These are phyloP conservation scores for Flammula alnicola DNA, from an alignment of 1,284 basidiomycete species.

Conservation along the genomic window DNA sequence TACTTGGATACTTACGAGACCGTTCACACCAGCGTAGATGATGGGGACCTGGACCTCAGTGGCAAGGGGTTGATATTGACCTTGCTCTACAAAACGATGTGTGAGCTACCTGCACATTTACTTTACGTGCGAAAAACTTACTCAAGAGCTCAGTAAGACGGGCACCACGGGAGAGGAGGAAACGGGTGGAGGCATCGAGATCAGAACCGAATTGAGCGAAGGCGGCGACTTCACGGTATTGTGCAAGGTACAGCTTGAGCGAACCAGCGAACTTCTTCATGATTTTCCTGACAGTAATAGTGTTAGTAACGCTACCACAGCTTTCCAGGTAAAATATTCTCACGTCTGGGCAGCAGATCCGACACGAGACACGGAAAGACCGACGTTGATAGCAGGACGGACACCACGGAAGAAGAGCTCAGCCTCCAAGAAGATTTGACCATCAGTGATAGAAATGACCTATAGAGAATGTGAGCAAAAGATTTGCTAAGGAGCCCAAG, in stretches of 20 bases:
- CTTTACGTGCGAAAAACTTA: no score
- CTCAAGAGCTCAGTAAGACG: slow-evolving; percentile 98
- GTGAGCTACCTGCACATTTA: neutral
- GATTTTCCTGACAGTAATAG: slow-evolving; percentile 75
- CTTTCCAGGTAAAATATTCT: slow-evolving; percentile 34
- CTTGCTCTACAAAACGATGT: slow-evolving; percentile 73
- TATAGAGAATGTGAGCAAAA: slow-evolving; percentile 32
- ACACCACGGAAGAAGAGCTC: slow-evolving; percentile 99
- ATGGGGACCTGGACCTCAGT: slow-evolving; percentile 98
- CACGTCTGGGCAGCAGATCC: slow-evolving; percentile 99
- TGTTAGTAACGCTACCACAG: slow-evolving; percentile 9
- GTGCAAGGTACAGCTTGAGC: slow-evolving; percentile 98
- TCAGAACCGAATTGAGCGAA: slow-evolving; percentile 99
- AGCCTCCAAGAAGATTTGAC: slow-evolving; percentile 99
- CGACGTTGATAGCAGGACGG: slow-evolving; percentile 99
- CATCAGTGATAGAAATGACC: slow-evolving; percentile 98
- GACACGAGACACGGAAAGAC: slow-evolving; percentile 99
- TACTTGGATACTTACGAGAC: no score
- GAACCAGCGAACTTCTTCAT: slow-evolving; percentile 99
- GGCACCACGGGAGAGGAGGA: slow-evolving; percentile 96
- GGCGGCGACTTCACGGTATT: slow-evolving; percentile 99
- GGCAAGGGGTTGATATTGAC: slow-evolving; percentile 92
- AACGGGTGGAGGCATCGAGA: slow-evolving; percentile 97
- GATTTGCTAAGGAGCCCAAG: slow-evolving; percentile 4
- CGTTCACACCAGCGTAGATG: slow-evolving; percentile 99